Base-by-base conservation (phyloP, 441 rosid genomes). In the Syzygium syzygioides region DNA sequence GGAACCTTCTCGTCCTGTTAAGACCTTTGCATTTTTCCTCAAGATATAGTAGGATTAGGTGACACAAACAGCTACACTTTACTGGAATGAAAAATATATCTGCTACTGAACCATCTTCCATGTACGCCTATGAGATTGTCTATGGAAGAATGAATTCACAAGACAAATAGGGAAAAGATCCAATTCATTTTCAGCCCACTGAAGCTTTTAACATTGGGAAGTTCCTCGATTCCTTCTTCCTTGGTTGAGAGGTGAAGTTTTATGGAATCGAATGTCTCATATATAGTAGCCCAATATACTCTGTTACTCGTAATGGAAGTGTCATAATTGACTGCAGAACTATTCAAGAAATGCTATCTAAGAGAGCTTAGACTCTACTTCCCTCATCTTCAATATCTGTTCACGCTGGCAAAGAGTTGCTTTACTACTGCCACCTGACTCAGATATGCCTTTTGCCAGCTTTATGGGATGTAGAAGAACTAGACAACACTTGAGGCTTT, bases 1-100 rank as follows among this genome's bases (percentile, higher is more conserved):
- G 53, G 83, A 91, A 92, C 68, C 87, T n/a, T 62, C 86, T 89
- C 87, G 55, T 90, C 57, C 86, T 52, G 15, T 25, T 88, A 85
- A 52, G 20, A 79, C n/a, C 87, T 68, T 85, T 87, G 62, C 87
- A 88, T 53, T 91, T 41, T 41, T 25, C n/a, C n/a, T 37, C 25
- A 41, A 12, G 83, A 37, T 76, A 76, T 23, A 7, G 17, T 76
- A 41, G 83, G 50, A 26, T 76, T 76, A 76, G 83, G 85, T 76
- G 83, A 13, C n/a, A 23, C 53, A 41, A 60, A 45, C 83, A 1
- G 83, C 83, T 76, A 23, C 52, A 23, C 4, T 76, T 41, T 76
- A 26, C 18, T 41, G 8, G 18, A 76, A 41, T 10, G 2, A 25
- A 76, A 41, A 20, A 11, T 23, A 12, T 76, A 41, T 76, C 83